Evolutionary conservation across 1,139 yeast genomes (phyloP).

Genomic region (Yamadazyma buinensis): DNA sequence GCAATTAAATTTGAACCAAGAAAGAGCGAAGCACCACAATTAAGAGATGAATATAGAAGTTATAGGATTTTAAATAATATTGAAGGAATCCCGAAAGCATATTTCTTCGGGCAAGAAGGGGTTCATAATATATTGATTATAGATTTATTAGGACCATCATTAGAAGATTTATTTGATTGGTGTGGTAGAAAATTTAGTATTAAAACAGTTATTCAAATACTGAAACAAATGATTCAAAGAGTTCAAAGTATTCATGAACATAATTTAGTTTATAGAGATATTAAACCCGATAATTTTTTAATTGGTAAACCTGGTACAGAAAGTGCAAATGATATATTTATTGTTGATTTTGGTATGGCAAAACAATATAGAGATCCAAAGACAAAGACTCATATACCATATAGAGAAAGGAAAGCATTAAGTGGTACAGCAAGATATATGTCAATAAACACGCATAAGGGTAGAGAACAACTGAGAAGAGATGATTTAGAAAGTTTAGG

Average conservation of each 20-base stretch:
- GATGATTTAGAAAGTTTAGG: slow-evolving; percentile 63
- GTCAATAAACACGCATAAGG: slow-evolving; percentile 64
- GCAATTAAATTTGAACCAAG: slow-evolving; percentile 78
- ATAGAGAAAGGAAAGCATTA: slow-evolving; percentile 58
- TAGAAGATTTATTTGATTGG: slow-evolving; percentile 81
- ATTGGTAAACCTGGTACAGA: slow-evolving; percentile 66
- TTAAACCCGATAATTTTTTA: slow-evolving; percentile 72
- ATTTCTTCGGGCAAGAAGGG: slow-evolving; percentile 79
- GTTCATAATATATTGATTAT: slow-evolving; percentile 71
- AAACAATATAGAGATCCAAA: slow-evolving; percentile 62
- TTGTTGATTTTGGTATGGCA: slow-evolving; percentile 63
- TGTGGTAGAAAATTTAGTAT: slow-evolving; percentile 68
- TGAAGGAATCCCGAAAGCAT: slow-evolving; percentile 68
- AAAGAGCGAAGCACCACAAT: slow-evolving; percentile 76
- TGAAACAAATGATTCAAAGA: slow-evolving; percentile 68
- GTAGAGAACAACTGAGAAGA: slow-evolving; percentile 62
- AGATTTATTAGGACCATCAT: slow-evolving; percentile 71
- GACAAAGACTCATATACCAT: slow-evolving; percentile 57
- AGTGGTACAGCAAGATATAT: slow-evolving; percentile 66
- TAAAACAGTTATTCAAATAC: slow-evolving; percentile 69
- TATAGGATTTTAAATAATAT: slow-evolving; percentile 62
- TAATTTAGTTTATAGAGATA: slow-evolving; percentile 70
- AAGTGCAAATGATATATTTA: slow-evolving; percentile 52
- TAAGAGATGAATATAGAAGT: slow-evolving; percentile 73
- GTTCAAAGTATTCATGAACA: slow-evolving; percentile 67